Evolutionary conservation across 2,329 filamentous ascomycete genomes (phyloP).

Genomic region (Penicillium sp.): DNA sequence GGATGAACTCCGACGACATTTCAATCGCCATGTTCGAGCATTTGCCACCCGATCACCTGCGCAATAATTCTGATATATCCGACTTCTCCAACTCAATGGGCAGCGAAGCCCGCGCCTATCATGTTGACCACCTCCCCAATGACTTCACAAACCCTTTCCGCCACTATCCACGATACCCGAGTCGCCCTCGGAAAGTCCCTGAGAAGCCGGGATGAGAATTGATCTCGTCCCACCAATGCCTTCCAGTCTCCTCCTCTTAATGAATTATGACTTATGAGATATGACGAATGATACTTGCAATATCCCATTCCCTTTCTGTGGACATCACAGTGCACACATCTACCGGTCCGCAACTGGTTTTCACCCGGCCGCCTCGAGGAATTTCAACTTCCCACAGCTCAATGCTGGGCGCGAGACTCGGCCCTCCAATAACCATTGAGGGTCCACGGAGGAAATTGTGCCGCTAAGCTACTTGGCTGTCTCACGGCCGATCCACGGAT

Average conservation of each 20-base stretch:
- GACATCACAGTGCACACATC: slow-evolving; percentile 1
- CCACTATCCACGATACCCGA: slow-evolving; percentile 11
- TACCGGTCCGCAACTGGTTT: not conserved
- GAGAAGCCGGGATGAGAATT: slow-evolving; percentile 16
- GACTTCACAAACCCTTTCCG: slow-evolving; percentile 24
- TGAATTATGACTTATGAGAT: slow-evolving; percentile 22
- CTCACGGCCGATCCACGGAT: not conserved
- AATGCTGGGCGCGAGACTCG: slow-evolving; percentile 2
- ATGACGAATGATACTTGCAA: slow-evolving; percentile 9
- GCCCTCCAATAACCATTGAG: slow-evolving; percentile 2
- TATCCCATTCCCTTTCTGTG: slow-evolving; percentile 4
- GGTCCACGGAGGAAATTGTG: not conserved
- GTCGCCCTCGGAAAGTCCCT: slow-evolving; percentile 7
- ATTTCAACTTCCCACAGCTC: not conserved
- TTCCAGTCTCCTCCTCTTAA: slow-evolving; percentile 1
- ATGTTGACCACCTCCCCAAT: slow-evolving; percentile 20
- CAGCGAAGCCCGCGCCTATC: slow-evolving; percentile 28
- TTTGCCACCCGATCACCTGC: slow-evolving; percentile 18
- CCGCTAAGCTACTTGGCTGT: not conserved
- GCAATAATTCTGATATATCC: slow-evolving; percentile 26
- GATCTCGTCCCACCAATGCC: not conserved
- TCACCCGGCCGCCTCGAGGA: not conserved
- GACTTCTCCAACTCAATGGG: slow-evolving; percentile 31
- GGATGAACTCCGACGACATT: slow-evolving; percentile 37
- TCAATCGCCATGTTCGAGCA: slow-evolving; percentile 42